Evolutionary conservation across 1,139 yeast species (phyloP).

Genomic region (Candida pseudoviswanathii): DNA sequence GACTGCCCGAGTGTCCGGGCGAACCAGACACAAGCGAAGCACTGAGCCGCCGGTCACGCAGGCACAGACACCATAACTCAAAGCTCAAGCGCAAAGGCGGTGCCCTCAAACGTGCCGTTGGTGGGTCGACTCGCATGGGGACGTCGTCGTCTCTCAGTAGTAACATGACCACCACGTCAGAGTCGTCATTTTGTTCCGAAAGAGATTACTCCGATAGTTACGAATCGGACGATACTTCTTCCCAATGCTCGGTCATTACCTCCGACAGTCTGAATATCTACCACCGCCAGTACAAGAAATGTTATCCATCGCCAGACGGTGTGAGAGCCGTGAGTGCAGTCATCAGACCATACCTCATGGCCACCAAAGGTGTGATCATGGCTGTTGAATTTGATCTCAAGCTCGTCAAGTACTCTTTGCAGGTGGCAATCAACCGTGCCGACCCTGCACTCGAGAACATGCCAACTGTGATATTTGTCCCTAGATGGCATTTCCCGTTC

Average conservation of each 20-base stretch:
- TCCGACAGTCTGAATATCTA: slow-evolving; percentile 26
- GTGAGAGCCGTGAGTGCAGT: slow-evolving; percentile 71
- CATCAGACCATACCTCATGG: slow-evolving; percentile 69
- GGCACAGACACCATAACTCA: neutral
- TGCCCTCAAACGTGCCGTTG: neutral
- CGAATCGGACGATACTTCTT: slow-evolving; percentile 10
- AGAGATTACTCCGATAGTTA: slow-evolving; percentile 7
- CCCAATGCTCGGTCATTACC: slow-evolving; percentile 18
- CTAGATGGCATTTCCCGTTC: slow-evolving; percentile 66
- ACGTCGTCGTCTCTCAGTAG: slow-evolving; percentile 9
- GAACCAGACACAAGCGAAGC: slow-evolving; percentile 4
- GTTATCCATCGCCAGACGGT: slow-evolving; percentile 57
- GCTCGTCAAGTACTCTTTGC: slow-evolving; percentile 47
- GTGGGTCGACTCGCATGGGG: slow-evolving; percentile 11
- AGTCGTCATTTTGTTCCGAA: slow-evolving; percentile 2
- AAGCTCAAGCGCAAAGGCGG: neutral
- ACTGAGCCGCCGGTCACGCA: slow-evolving; percentile 1
- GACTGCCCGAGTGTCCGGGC: slow-evolving; percentile 25
- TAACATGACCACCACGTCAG: slow-evolving; percentile 3
- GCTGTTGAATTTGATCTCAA: slow-evolving; percentile 58
- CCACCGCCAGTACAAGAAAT: slow-evolving; percentile 21
- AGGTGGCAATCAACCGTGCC: slow-evolving; percentile 31
- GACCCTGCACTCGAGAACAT: slow-evolving; percentile 4
- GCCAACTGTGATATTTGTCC: slow-evolving; percentile 68
- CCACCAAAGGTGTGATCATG: slow-evolving; percentile 55